Base-by-base conservation (phyloP, 75 land plant genomes). In the Isoetes taiwanensis region DNA sequence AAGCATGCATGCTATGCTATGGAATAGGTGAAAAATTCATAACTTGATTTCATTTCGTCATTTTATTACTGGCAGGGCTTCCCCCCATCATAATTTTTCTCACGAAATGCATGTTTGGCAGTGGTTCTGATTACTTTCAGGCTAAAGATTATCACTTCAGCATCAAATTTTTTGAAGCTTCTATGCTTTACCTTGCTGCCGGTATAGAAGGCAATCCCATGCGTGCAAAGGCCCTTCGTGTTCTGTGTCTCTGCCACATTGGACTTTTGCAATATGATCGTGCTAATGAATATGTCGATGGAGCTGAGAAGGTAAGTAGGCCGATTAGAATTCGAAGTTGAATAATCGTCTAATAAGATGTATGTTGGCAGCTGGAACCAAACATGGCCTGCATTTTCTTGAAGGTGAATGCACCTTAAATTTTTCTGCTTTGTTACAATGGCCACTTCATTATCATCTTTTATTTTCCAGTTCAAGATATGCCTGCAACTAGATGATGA, bases 231-330 rank as follows among this genome's bases (percentile, higher is more conserved):
- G 70, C 79, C 53, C 80, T 74, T 34, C 75, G 97, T 60, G 77
- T 83, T 1, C 75, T 91, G 43, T 73, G 85, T 57, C 89, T 86
- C 16, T 91, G 94, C 64, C 74, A 83, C 72, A 70, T 91, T 43
- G 88, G 70, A 24, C 80, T 76, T 21, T 43, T 56, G 14, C 94
- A 86, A 65, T 75, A 78, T 26, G 97, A 91, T 59, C 78, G 78
- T 33, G 97, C 97, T 46, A 56, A 71, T 23, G 97, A 91, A 33
- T 89, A 80, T 68, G 66, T 83, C 35, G 57, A 67, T 30, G 81
- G 76, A 71, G 97, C 95, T 20, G 80, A 91, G 57, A 91, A 91
- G 94, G 97, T 87, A 70, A 33, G 30, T 48, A 11, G n/a, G n/a
- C 39, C n/a, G n/a, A n/a, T n/a, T n/a, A n/a, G n/a, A n/a, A n/a